Evolutionary conservation across 2,329 filamentous ascomycete genomes (phyloP).

Genomic region (Hymenoscyphus infarciens): DNA sequence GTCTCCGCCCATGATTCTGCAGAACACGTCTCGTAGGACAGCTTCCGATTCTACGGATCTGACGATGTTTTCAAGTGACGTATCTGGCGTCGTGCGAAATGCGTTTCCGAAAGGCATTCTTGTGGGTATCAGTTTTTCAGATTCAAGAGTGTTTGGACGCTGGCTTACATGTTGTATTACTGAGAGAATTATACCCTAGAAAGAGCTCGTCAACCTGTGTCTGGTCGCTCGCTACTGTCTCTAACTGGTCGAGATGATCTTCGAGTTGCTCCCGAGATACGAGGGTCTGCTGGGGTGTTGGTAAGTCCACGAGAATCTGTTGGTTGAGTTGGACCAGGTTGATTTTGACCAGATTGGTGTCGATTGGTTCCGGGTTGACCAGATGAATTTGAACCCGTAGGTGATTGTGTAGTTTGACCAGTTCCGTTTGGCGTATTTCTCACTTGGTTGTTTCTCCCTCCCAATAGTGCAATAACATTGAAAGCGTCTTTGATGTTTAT

Average conservation of each 20-base stretch:
- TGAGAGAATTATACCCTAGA: no score
- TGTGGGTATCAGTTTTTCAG: background rate
- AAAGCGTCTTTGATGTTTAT: no score
- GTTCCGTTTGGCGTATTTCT: no score
- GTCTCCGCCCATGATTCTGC: slow-evolving; percentile 11
- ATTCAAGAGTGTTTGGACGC: background rate
- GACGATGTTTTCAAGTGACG: background rate
- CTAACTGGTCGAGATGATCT: background rate
- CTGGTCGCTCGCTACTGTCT: background rate
- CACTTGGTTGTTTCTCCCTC: no score
- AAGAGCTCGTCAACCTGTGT: background rate
- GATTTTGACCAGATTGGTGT: background rate
- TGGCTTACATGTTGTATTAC: no score
- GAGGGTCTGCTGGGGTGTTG: background rate
- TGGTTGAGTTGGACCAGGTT: background rate
- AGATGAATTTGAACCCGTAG: no score
- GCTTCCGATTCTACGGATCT: slow-evolving; percentile 10
- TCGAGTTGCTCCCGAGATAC: background rate
- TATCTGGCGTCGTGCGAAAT: background rate
- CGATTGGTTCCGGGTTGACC: no score
- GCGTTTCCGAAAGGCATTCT: slow-evolving; percentile 3
- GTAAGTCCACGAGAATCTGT: background rate
- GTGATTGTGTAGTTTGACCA: no score
- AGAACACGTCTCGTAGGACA: slow-evolving; percentile 7
- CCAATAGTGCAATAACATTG: no score